Evolutionary conservation across 306 rosid species (phyloP), one percentile per base, ranked within the genome.

Genomic region (Quillaja saponaria): DNA sequence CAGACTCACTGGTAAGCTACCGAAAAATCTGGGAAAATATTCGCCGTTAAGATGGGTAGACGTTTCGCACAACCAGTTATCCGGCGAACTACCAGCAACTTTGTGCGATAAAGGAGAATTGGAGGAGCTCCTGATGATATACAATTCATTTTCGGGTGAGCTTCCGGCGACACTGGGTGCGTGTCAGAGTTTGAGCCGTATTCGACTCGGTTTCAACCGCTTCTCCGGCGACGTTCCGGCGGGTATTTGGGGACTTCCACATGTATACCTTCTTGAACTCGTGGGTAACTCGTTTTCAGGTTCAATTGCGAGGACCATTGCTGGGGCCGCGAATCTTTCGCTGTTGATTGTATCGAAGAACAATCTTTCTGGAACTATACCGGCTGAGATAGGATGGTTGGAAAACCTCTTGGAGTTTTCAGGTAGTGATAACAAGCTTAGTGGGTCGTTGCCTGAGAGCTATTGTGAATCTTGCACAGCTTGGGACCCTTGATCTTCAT

Each of bases 231-330:
- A 81, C 14, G 80, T 92, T 33, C 98, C 98, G 40, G 89, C 66
- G 6, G 81, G 77, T 6, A 4, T 92, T 6, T 92, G 98, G 98
- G 95, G 95, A 0, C 87, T 92, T 3, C 88, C 95, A 0, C 84
- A 16, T 33, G 92, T 88, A 20, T 76, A 50, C 44, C 48, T 92
- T 7, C 85, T 88, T 21, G 96, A 92, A 47, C 87, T 92, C 0
- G 45, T 45, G 9, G 71, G 72, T 7, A 92, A 92, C 76, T 49
- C 64, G 18, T 72, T 92, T 34, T 75, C 84, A 8, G 98, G 98
- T 21, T 49, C 78, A 5, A 81, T 92, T 10, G 80, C 78, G 1
- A 82, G 69, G 56, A 81, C 88, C 17, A 78, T 92, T 9, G 95
- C 67, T 28, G 82, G 84, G 1, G 90, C 98, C 7, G 46, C 67